Evolutionary conservation across 2,329 filamentous ascomycete species (phyloP).

Genomic region (Sporothrix protearum): DNA sequence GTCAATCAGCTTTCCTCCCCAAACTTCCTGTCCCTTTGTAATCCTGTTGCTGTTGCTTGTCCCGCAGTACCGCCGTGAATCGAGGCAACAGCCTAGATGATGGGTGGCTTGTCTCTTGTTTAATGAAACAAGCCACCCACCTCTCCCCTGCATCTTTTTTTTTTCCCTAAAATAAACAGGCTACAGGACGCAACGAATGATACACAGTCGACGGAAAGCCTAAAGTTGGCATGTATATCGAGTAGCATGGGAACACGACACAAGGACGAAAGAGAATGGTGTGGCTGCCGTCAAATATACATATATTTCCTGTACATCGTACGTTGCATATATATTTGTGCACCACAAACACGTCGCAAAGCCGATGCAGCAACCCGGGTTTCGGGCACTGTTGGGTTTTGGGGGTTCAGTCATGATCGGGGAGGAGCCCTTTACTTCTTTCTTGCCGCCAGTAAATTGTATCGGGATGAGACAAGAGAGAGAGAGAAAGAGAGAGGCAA

Average conservation of each 20-base stretch:
- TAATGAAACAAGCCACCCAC: background rate
- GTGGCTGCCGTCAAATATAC: background rate
- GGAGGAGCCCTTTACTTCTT: background rate
- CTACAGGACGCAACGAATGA: background rate
- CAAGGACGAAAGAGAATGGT: background rate
- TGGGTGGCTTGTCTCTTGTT: slow-evolving; percentile 7
- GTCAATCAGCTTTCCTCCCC: background rate
- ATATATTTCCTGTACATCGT: background rate
- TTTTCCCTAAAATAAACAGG: too few species aligned
- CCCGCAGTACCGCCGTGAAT: background rate
- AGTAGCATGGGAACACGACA: background rate
- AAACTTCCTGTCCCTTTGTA: background rate
- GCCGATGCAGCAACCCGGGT: background rate
- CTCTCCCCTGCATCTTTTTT: background rate
- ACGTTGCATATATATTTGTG: background rate
- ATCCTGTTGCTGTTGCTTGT: slow-evolving; percentile 5
- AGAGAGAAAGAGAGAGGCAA: background rate
- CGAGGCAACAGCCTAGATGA: too few species aligned
- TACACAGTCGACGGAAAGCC: too few species aligned
- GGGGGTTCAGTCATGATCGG: background rate
- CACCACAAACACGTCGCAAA: background rate
- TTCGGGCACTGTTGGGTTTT: background rate
- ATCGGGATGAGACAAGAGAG: background rate
- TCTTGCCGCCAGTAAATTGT: background rate
- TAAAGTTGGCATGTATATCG: background rate